Evolutionary conservation across 179 eudicot species (phyloP).

Genomic region (Silene noctiflora): DNA sequence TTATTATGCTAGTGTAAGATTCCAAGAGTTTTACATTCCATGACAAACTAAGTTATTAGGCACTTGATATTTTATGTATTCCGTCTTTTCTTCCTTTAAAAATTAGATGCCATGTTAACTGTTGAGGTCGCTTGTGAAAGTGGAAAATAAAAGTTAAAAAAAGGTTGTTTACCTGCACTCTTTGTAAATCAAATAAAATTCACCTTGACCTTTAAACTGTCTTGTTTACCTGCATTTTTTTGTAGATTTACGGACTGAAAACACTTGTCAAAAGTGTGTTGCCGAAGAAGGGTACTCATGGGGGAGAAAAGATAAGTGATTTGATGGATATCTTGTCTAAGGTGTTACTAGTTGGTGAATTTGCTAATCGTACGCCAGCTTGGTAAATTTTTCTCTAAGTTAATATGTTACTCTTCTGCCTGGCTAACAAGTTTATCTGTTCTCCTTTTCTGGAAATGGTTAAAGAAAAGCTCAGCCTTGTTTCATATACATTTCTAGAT

Average conservation of each 20-base stretch:
- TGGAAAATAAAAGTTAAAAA: not conserved
- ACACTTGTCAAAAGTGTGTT: conserved; percentile 69
- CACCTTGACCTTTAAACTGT: not conserved
- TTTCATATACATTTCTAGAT: not conserved
- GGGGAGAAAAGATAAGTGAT: conserved; percentile 40
- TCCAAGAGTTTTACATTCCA: not conserved
- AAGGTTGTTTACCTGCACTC: not conserved
- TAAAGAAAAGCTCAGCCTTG: not conserved
- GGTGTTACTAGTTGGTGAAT: conserved; percentile 51
- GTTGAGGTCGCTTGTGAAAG: not conserved
- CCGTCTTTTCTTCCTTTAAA: not conserved
- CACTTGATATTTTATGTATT: not conserved
- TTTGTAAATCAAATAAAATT: not conserved
- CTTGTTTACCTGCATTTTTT: conserved; percentile 11
- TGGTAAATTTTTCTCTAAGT: conserved; percentile 38
- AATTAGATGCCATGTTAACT: not conserved
- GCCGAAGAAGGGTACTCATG: conserved; percentile 47
- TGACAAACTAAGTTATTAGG: not conserved
- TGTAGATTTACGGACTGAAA: conserved; percentile 80
- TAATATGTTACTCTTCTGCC: not conserved
- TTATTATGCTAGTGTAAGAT: not conserved
- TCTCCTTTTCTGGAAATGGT: not conserved
- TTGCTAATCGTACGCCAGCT: conserved; percentile 38
- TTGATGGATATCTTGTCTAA: conserved; percentile 54
- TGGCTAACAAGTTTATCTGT: conserved; percentile 3